Base-by-base conservation (phyloP, 345 rosid genomes). In the Trapa bicornis region DNA sequence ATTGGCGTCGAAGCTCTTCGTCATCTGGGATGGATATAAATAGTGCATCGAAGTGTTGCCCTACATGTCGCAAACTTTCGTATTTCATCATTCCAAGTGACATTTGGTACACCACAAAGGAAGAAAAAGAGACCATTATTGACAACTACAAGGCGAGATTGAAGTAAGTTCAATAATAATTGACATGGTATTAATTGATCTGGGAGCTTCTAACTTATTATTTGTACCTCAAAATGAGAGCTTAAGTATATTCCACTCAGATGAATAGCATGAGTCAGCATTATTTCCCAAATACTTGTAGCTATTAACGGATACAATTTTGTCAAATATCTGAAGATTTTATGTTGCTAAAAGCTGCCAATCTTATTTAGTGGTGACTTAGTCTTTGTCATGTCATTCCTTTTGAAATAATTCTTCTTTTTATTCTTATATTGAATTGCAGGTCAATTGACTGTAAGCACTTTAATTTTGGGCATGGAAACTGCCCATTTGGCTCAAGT, bases 61-160 rank as follows among this genome's bases (percentile, higher is more conserved):
- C 97, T 29, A 87, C 87, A 63, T 91, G 99, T 72, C 97, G 96
- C 69, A 94, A 94, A 79, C 76, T 87, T 41, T 94, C 99, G 10
- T 94, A 94, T 78, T 94, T 91, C 48, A 96, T 94, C 72, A 83
- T 94, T 73, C 99, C 99, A 0, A 94, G 96, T 80, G 91, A 81
- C 74, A 82, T 89, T 65, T 94, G 99, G 99, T 89, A 82, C 77
- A 86, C 85, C 58, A 71, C 89, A 45, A 85, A 82, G 52, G 96
- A 89, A 60, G 96, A 91, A 75, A 94, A 94, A 61, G 76, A 80
- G 74, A 88, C 83, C 52, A 91, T 94, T 60, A 69, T 85, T 37
- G 91, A 87, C 68, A 85, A 67, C 72, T 94, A 94, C 81, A 94
- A 86, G 86, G 85, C 80, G 37, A 94, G 86, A 73, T 86, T 94